A percentile compares a stretch with the other conserved stretches of the same genome.
These are phyloP conservation scores for Zygosaccharomyces pseudobailii DNA, from an alignment of 1,139 yeast genomes.

Conservation along the genomic window DNA sequence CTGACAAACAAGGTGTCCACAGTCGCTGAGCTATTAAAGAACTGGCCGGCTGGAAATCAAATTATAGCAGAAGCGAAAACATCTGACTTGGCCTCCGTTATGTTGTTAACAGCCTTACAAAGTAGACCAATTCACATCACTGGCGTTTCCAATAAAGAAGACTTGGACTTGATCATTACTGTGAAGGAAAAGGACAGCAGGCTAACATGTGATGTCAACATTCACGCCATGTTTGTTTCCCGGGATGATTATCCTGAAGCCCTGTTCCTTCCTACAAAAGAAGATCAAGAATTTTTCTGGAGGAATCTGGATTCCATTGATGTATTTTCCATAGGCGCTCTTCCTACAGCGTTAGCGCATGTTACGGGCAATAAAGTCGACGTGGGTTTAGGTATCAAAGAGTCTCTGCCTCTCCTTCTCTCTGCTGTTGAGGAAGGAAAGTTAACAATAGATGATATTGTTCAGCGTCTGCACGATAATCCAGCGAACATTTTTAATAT, in stretches of 20 bases:
- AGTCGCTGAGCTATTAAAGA: constrained; percentile 70
- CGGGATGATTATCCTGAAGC: constrained; percentile 70
- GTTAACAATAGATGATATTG: constrained; percentile 68
- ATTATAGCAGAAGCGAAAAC: constrained; percentile 90
- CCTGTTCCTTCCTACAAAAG: constrained; percentile 68
- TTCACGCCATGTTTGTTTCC: constrained; percentile 72
- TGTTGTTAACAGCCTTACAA: constrained; percentile 85
- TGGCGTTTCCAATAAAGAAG: constrained; percentile 76
- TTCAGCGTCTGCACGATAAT: constrained; percentile 69
- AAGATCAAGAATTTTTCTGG: constrained; percentile 84
- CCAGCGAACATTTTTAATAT: constrained; percentile 81
- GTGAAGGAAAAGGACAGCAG: constrained; percentile 76
- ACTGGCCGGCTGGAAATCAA: constrained; percentile 83
- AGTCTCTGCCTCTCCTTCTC: constrained; percentile 76
- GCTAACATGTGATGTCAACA: constrained; percentile 88
- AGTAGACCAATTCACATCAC: constrained; percentile 84
- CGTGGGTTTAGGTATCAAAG: constrained; percentile 75
- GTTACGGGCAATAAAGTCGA: constrained; percentile 54
- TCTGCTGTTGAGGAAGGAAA: constrained; percentile 73
- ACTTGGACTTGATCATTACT: constrained; percentile 76
- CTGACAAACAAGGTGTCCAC: constrained; percentile 66
- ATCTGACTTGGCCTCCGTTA: constrained; percentile 85
- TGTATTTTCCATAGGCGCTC: constrained; percentile 79
- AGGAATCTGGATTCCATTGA: constrained; percentile 65
- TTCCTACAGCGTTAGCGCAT: constrained; percentile 70